These are phyloP conservation scores for Jacaranda mimosifolia DNA, from an alignment of 257 asterid genomes.

Conservation along the genomic window DNA sequence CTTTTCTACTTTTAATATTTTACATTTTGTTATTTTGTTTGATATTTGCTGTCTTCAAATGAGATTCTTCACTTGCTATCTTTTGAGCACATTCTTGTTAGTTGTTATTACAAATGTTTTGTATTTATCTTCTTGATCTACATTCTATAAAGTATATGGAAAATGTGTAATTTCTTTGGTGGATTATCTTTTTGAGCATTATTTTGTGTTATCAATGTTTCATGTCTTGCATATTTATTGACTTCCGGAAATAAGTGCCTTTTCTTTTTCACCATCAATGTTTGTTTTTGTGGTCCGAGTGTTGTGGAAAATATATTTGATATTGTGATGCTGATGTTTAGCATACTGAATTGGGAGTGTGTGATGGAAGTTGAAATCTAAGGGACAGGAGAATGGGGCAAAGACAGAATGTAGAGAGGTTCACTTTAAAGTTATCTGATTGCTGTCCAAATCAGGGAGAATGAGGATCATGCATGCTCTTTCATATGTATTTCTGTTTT, in stretches of 20 bases:
- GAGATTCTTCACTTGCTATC: slow-evolving; percentile 4
- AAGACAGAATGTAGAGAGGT: no score
- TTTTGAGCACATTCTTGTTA: slow-evolving; percentile 7
- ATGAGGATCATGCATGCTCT: not conserved
- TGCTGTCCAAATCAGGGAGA: no score
- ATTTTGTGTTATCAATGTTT: slow-evolving; percentile 10
- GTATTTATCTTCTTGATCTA: slow-evolving; percentile 18
- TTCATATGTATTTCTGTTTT: not conserved
- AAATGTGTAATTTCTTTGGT: slow-evolving; percentile 22
- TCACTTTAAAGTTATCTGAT: no score
- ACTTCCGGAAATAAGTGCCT: not conserved
- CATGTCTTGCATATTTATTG: not conserved
- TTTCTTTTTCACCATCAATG: not conserved
- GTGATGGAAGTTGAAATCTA: not conserved
- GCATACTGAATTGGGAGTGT: not conserved
- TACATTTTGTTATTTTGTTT: slow-evolving; percentile 14
- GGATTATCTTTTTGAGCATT: slow-evolving; percentile 10
- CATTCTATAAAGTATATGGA: not conserved
- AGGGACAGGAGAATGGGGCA: no score
- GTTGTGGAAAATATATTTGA: slow-evolving; percentile 2
- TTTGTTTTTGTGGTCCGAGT: slow-evolving; percentile 16
- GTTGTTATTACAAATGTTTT: slow-evolving; percentile 11
- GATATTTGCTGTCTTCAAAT: slow-evolving; percentile 14
- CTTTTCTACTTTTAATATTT: slow-evolving; percentile 24
- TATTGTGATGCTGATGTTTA: slow-evolving; percentile 1